phyloP scores from a whole-genome alignment of 164 flowering plant genomes.

The Vitis rotundifolia region DNA sequence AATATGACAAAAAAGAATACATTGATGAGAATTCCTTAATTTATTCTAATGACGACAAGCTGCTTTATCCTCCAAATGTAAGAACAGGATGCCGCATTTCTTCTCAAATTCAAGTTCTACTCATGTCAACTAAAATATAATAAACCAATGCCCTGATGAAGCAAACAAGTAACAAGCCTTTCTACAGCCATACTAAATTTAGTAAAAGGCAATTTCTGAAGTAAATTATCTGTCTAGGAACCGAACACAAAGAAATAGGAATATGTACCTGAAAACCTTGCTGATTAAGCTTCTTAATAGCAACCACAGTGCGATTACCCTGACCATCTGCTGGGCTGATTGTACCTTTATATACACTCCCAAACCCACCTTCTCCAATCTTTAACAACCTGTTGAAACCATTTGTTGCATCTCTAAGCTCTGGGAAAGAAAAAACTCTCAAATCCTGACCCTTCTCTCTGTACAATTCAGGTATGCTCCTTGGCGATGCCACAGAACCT shows the following conservation, averaged over 20 bases:
- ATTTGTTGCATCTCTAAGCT: slow-evolving; percentile 56
- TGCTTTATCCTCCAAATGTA: too few species aligned
- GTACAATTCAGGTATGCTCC: slow-evolving; percentile 54
- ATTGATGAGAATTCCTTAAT: too few species aligned
- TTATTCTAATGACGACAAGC: too few species aligned
- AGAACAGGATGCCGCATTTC: too few species aligned
- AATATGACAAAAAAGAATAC: too few species aligned
- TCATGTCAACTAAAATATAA: background rate
- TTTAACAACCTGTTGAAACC: slow-evolving; percentile 53
- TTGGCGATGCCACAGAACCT: slow-evolving; percentile 39
- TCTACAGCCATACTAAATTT: background rate
- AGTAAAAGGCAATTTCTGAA: background rate
- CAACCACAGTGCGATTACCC: slow-evolving; percentile 45
- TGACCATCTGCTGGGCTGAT: slow-evolving; percentile 36
- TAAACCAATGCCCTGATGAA: background rate
- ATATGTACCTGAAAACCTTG: slow-evolving; percentile 52
- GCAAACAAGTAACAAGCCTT: background rate
- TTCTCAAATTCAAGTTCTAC: too few species aligned
- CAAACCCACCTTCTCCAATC: slow-evolving; percentile 78
- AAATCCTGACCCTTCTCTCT: slow-evolving; percentile 51
- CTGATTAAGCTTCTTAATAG: slow-evolving; percentile 60
- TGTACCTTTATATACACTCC: slow-evolving; percentile 58
- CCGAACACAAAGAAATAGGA: background rate
- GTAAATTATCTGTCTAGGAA: background rate
- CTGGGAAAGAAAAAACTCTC: slow-evolving; percentile 50